A percentile compares a stretch with the other conserved stretches of the same genome.
These are phyloP conservation scores for Beauveria sp. DNA, from an alignment of 2,329 filamentous ascomycete genomes.

Conservation along the genomic window DNA sequence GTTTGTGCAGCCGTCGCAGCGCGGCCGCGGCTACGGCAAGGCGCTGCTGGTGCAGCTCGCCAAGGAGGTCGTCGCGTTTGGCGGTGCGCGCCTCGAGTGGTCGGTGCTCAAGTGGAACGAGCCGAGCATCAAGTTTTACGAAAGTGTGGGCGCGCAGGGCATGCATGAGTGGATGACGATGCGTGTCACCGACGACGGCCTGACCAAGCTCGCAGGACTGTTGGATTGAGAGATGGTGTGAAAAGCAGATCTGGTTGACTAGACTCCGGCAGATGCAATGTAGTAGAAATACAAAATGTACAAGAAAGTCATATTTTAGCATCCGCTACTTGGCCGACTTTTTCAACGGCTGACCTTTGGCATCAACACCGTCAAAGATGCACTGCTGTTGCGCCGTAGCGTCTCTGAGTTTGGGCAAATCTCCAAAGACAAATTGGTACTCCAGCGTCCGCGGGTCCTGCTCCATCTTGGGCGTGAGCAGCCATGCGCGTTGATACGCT, in stretches of 20 bases:
- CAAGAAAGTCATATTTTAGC: not conserved
- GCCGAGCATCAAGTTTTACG: slow-evolving; percentile 82
- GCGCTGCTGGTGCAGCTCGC: slow-evolving; percentile 67
- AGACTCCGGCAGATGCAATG: not conserved
- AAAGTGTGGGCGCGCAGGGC: slow-evolving; percentile 56
- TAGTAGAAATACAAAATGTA: slow-evolving; percentile 1
- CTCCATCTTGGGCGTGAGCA: slow-evolving; percentile 34
- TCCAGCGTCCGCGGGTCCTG: slow-evolving; percentile 22
- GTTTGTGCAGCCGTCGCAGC: slow-evolving; percentile 64
- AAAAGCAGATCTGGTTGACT: not conserved
- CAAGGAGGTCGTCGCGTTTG: slow-evolving; percentile 65
- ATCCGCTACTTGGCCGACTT: not conserved
- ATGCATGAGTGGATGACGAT: slow-evolving; percentile 69
- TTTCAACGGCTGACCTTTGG: slow-evolving; percentile 16
- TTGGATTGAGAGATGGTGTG: slow-evolving; percentile 16
- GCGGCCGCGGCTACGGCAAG: slow-evolving; percentile 75
- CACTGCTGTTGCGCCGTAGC: slow-evolving; percentile 28
- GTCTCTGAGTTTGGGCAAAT: slow-evolving; percentile 17
- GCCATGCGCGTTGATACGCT: slow-evolving; percentile 39
- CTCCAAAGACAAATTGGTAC: slow-evolving; percentile 41
- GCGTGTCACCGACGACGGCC: slow-evolving; percentile 60
- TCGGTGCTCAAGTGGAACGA: slow-evolving; percentile 88
- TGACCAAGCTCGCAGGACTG: slow-evolving; percentile 51
- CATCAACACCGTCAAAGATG: slow-evolving; percentile 42
- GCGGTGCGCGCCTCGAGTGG: slow-evolving; percentile 79